phyloP scores from a whole-genome alignment of 1,284 basidiomycete genomes.

The Heterobasidion parviporum region DNA sequence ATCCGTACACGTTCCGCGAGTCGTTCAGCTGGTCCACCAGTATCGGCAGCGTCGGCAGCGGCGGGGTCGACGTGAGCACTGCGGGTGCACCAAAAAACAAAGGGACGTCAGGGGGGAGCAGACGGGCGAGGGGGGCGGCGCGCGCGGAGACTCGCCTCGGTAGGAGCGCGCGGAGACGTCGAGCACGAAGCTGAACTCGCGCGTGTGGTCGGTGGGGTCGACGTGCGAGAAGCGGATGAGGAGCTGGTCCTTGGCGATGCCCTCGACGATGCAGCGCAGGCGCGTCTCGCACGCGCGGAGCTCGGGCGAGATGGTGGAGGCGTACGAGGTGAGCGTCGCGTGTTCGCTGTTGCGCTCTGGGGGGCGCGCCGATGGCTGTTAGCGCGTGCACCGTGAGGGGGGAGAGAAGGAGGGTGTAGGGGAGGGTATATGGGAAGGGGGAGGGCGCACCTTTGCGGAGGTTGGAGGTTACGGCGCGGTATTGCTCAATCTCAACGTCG shows the following conservation, averaged over 20 bases:
- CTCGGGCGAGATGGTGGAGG: conserved; percentile 48
- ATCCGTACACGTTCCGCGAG: conserved; percentile 50
- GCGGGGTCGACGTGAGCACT: conserved; percentile 67
- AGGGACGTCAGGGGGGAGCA: not conserved
- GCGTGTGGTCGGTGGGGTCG: conserved; percentile 42
- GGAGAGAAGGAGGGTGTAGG: not conserved
- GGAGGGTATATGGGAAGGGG: not conserved
- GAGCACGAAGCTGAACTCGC: conserved; percentile 70
- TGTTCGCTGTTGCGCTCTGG: conserved; percentile 62
- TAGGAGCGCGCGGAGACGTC: conserved; percentile 60
- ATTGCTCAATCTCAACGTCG: conserved; percentile 65
- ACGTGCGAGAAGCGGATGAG: conserved; percentile 67
- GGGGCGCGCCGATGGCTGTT: no score
- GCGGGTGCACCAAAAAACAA: not conserved
- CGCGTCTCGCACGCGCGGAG: conserved; percentile 48
- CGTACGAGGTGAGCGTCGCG: conserved; percentile 49
- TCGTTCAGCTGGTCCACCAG: conserved; percentile 59
- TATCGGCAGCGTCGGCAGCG: conserved; percentile 52
- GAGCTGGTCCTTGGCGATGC: conserved; percentile 64
- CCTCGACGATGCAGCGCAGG: conserved; percentile 64
- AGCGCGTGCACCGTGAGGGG: conserved; percentile 14
- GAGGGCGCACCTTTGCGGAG: conserved; percentile 47
- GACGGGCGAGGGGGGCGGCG: not conserved
- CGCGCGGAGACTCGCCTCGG: conserved; percentile 42
- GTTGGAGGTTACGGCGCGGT: conserved; percentile 46